phyloP scores from a whole-genome alignment of 106 monocot species.

The Dioscorea zingiberensis region DNA sequence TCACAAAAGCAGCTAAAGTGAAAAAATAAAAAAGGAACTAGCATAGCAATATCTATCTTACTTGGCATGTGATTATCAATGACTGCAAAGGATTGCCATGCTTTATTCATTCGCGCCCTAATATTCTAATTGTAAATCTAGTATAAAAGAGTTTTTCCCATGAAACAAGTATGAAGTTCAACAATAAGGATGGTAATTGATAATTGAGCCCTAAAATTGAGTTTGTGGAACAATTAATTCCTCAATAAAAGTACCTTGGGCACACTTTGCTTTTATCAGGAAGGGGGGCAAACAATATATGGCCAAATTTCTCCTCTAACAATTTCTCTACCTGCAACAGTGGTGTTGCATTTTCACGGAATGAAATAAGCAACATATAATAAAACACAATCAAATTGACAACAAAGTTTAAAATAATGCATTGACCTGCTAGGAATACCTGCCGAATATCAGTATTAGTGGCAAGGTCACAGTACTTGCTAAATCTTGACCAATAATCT shows the following conservation, averaged over 20 bases:
- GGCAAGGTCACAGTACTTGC: constrained; percentile 66
- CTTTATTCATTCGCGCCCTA: too few relatives aligned
- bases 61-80: too few relatives aligned
- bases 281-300: constrained; percentile 52
- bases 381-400: not conserved
- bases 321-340: constrained; percentile 70
- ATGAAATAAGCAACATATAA: not conserved
- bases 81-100: too few relatives aligned
- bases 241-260: constrained; percentile 61
- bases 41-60: too few relatives aligned
- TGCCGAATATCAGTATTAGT: constrained; percentile 42
- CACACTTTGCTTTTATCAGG: constrained; percentile 50
- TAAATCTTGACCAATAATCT: constrained; percentile 93
- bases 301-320: constrained; percentile 76
- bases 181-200: too few relatives aligned
- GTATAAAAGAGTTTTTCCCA: too few relatives aligned
- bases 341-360: not conserved
- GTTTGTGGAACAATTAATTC: too few relatives aligned
- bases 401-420: not conserved
- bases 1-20: too few relatives aligned
- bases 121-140: too few relatives aligned
- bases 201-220: too few relatives aligned
- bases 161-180: too few relatives aligned
- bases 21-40: too few relatives aligned
- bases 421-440: constrained; percentile 25